Conservation (phyloP, 78 protist genomes). For the Chrysochromulina tobinii region DNA sequence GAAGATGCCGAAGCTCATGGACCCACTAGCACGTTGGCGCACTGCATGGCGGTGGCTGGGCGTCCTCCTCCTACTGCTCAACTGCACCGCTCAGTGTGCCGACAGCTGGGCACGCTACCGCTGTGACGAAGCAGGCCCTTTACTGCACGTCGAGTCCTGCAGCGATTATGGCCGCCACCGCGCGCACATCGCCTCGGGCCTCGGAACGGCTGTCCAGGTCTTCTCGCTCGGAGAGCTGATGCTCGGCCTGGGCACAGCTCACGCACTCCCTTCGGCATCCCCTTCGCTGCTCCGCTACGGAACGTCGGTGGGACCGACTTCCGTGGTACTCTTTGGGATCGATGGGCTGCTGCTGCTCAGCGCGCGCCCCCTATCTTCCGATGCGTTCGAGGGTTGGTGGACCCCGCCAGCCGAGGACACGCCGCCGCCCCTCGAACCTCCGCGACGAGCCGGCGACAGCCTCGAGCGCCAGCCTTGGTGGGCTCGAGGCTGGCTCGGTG, state of each 20-base stretch:
- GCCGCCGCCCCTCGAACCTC: background rate
- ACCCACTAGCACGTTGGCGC: background rate
- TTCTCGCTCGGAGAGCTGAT: background rate
- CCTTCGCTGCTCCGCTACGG: background rate
- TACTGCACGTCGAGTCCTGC: background rate
- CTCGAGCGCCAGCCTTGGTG: too few species aligned
- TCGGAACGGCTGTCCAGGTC: background rate
- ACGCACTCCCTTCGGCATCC: background rate
- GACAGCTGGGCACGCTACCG: background rate
- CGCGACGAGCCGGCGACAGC: background rate
- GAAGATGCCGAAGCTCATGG: background rate
- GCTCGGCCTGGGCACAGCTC: background rate
- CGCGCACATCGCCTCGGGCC: background rate
- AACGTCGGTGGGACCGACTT: background rate
- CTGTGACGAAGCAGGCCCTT: background rate
- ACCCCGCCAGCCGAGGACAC: background rate
- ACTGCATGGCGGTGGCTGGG: background rate
- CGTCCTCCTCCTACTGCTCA: background rate
- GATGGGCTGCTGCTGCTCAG: background rate
- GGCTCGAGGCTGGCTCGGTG: background rate
- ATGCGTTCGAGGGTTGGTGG: too few species aligned
- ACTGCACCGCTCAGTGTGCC: background rate
- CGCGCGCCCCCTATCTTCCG: too few species aligned
- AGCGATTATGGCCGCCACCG: background rate
- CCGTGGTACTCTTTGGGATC: background rate